Evolutionary conservation across 768 basidiomycete species (phyloP), one percentile per base, ranked within the genome.

Genomic region (Butyriboletus loyo): DNA sequence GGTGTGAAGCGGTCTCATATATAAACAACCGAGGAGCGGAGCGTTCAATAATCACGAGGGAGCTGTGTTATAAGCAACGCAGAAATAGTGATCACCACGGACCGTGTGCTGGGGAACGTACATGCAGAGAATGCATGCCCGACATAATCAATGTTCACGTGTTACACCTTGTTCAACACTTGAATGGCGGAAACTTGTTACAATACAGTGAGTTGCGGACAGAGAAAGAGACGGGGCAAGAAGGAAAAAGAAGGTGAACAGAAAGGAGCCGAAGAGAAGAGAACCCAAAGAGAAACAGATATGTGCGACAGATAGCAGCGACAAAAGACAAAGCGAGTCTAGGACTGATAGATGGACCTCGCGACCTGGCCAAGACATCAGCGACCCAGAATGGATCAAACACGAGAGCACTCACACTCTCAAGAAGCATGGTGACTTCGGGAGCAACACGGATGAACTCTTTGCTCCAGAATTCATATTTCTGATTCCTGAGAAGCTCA

Each of bases 391-490:
- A 39, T 11, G 19, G 24, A 19, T 42, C 22, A 48, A 49, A 46
- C 24, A 41, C 63, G 36, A 48, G 8, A 32, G 21, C 15, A 76
- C 87, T 66, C 71, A 92, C 89, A 75, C 84, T 86, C 74, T 91
- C 87, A 63, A 92, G 82, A 60, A 92, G 79, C 71, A 89, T 70
- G 35, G 88, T 86, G 59, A 93, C 91, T 69, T 93, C 91, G 36
- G 91, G 90, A 50, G 87, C 87, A 65, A 90, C 82, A 59, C 84
- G 86, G 61, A 91, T 81, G 64, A 92, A 93, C 55, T 87, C 85
- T 67, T 88, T 90, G 78, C 77, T 87, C 89, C 90, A 92, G 77
- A 93, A 93, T 52, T 90, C 88, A 62, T 92, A 93, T 72, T 87
- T 90, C 50, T 84, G 82, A 70, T 95, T 94, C 57, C 91, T 86